Percentiles rank a stretch among this genome's conserved stretches.
Conservation (phyloP, 345 rosid genomes). For the Psidium guajava region DNA sequence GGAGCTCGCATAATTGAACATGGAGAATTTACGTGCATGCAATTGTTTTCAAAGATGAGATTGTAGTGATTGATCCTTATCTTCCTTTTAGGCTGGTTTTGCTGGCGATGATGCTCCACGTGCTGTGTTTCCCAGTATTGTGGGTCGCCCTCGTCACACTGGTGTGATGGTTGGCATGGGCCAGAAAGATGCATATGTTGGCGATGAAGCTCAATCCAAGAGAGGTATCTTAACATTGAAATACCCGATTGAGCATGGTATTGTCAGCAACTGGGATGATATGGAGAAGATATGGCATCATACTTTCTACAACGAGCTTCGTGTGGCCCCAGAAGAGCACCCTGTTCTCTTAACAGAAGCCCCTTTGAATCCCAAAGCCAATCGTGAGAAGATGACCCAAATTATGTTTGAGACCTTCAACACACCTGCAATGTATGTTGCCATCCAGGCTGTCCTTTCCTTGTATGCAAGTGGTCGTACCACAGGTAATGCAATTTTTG, state of each 20-base stretch:
- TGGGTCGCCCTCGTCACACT: constrained; percentile 90
- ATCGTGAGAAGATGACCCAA: constrained; percentile 97
- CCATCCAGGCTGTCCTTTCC: constrained; percentile 91
- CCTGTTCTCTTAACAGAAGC: constrained; percentile 60
- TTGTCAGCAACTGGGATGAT: constrained; percentile 95
- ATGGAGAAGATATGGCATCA: constrained; percentile 97
- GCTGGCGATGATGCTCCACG: constrained; percentile 93
- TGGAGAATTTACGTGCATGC: neutral
- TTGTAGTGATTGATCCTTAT: neutral
- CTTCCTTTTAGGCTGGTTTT: constrained; percentile 61
- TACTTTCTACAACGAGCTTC: constrained; percentile 90
- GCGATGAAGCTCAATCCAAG: constrained; percentile 36
- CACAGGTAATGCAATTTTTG: constrained; percentile 43
- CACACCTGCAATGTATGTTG: constrained; percentile 91
- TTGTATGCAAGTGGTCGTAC: constrained; percentile 97
- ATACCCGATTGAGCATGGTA: constrained; percentile 44
- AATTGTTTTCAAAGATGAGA: neutral
- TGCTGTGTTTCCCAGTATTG: constrained; percentile 89
- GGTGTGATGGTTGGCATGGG: constrained; percentile 91
- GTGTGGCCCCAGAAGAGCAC: constrained; percentile 68
- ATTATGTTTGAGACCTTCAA: constrained; percentile 94
- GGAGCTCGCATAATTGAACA: neutral
- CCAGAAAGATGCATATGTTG: constrained; percentile 82
- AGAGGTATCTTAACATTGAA: constrained; percentile 15
- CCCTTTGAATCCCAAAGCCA: constrained; percentile 94